These are phyloP conservation scores for Echinosophora koreensis DNA, from an alignment of 306 rosid genomes.

Conservation along the genomic window DNA sequence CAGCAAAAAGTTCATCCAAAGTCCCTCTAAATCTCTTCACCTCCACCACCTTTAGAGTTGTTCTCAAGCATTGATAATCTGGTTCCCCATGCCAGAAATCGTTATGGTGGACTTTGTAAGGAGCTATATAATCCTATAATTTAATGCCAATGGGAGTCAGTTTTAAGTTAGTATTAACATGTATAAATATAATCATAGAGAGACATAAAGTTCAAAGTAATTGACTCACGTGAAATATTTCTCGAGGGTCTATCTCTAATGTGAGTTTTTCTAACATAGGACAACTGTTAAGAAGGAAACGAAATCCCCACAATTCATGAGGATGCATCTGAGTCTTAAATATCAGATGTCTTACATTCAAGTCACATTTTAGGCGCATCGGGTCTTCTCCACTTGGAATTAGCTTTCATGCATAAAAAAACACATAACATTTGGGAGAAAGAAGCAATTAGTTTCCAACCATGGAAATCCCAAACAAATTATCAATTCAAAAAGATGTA, in stretches of 20 bases:
- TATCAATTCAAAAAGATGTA: not conserved
- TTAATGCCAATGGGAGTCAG: too few species aligned
- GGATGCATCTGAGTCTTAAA: slow-evolving; percentile 54
- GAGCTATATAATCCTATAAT: slow-evolving; percentile 41
- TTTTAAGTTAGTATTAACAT: not conserved
- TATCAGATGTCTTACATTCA: slow-evolving; percentile 55
- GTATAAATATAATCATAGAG: not conserved
- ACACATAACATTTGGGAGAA: not conserved
- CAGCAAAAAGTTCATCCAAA: rapidly evolving
- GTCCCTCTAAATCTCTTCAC: slow-evolving; percentile 8
- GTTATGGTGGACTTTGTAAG: not conserved
- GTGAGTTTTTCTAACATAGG: slow-evolving; percentile 52
- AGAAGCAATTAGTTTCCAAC: not conserved
- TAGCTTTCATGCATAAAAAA: slow-evolving; percentile 32
- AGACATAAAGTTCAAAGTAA: not conserved
- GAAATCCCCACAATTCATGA: slow-evolving; percentile 50
- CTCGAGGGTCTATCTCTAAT: slow-evolving; percentile 21
- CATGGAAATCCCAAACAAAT: not conserved
- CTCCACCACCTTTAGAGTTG: slow-evolving; percentile 39
- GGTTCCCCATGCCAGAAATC: not conserved
- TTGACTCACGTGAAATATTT: slow-evolving; percentile 41
- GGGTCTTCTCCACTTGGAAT: slow-evolving; percentile 52
- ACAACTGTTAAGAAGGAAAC: slow-evolving; percentile 56
- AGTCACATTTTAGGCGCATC: not conserved
- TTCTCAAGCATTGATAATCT: not conserved